Base-by-base conservation (phyloP, 768 basidiomycete species). In the Myochromella boudieri region DNA sequence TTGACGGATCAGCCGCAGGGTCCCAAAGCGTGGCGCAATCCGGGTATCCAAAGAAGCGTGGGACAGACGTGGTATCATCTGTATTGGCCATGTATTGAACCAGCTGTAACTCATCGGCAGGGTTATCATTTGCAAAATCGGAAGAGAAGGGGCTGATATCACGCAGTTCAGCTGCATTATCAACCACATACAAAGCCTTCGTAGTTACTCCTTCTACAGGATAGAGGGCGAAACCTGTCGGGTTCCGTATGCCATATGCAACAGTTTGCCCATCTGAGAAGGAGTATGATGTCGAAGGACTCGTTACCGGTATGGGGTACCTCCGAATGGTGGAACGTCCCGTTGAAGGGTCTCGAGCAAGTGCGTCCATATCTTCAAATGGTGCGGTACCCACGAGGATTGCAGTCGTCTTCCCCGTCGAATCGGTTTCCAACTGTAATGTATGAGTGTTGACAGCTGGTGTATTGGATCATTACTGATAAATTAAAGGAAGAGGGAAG, bases 1-100 rank as follows among this genome's bases (percentile, higher is more conserved):
- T 68, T 14, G 56, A 39, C 2, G 71, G 71, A 49, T 74, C 72
- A 0, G 72, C 72, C 4, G 45, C 20, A 1, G 68, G 66, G 48
- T 74, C 71, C 72, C 72, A 76, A 6, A 74, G 42, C 4, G 72
- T 68, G 0, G 65, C 64, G 50, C 74, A 75, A 49, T 73, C 71
- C 1, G 73, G 73, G 53, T 69, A 74, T 0, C 71, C 74, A 46
- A 61, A 75, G n/a, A 60, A 68, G 46, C 24, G 53, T 49, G 40
- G 43, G 8, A 24, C 22, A 8, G 39, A 38, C 4, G 41, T 47
- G 12, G 5, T 36, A 7, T 28, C 22, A 10, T 41, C 46, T 8
- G 17, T 33, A 10, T 12, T 14, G 27, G 41, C 29, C 2, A 15
- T 31, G 22, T 36, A 41, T 21, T 48, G 46, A 14, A 46, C 37